Base-by-base conservation (phyloP, 305 asterid species). In the Ruellia speciosa region DNA sequence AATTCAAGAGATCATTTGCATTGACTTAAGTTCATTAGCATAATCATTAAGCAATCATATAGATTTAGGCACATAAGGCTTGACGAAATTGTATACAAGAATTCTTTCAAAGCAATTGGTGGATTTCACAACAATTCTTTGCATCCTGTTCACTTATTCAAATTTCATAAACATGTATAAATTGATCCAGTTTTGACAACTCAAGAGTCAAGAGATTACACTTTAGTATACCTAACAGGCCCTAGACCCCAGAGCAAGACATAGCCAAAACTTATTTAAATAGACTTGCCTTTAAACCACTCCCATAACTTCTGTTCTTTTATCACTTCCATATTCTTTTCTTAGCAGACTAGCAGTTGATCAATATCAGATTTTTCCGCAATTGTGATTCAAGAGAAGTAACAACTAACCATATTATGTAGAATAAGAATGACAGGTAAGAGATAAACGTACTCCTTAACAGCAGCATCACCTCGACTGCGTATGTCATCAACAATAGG, bases 401-500 rank as follows among this genome's bases (percentile, higher is more conserved):
- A 13, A 43, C 49, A 11, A 43, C 24, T 43, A 0, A 69, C 52
- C 63, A 64, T 24, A 52, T 39, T 18, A 68, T 60, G 45, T 19
- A 60, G 50, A 52, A 67, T 48, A 49, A 62, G 34, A 62, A 48
- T 49, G 41, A 64, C 54, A 31, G 61, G 67, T 70, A 45, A 56
- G 69, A 60, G 65, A 75, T 71, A 76, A 66, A 76, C 95, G 53
- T 66, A 92, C 96, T 92, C 99, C 73, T 84, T 86, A 62, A 92
- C 94, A 56, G 99, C 96, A n/a, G 82, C 82, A 78, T 92, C 96
- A 37, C 99, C 99, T 78, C 88, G 77, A 52, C 59, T 70, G 65
- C 87, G 80, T 4, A 92, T 79, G 63, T 86, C 95, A 60, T 92
- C 95, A 66, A 92, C 94, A 74, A 92, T 92, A 66, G 96, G 99